phyloP scores from a whole-genome alignment of 805 yeast species.

The Saccharomycopsis sp. region DNA sequence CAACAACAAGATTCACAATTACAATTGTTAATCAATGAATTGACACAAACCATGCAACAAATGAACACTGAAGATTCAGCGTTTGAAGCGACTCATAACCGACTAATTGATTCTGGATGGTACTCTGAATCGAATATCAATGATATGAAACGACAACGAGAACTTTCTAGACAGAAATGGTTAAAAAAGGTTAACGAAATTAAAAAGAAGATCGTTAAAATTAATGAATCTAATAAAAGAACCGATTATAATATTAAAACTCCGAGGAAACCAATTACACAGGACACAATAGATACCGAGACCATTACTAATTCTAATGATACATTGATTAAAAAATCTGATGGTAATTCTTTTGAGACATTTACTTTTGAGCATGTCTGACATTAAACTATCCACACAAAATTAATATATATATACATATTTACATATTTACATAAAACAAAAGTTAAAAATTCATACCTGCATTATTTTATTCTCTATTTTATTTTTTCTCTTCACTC shows the following conservation, averaged over 20 bases:
- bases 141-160: slow-evolving; percentile 14
- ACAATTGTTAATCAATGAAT: slow-evolving; percentile 1
- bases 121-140: slow-evolving; percentile 18
- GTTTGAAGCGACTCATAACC: slow-evolving; percentile 11
- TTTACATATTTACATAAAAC: too few relatives aligned
- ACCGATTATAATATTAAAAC: slow-evolving; percentile 13
- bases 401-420: too few relatives aligned
- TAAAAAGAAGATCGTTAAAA: slow-evolving; percentile 9
- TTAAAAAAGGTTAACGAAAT: slow-evolving; percentile 6
- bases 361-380: background rate
- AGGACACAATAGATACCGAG: background rate
- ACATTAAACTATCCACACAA: background rate
- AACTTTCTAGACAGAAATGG: slow-evolving; percentile 10
- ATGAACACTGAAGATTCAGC: slow-evolving; percentile 19
- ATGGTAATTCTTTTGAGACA: slow-evolving; percentile 1
- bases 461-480: background rate
- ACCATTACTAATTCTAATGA: background rate
- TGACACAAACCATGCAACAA: slow-evolving; percentile 9
- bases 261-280: slow-evolving; percentile 24
- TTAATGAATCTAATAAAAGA: background rate
- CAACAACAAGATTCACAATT: background rate
- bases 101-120: slow-evolving; percentile 21
- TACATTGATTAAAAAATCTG: background rate
- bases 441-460: background rate
- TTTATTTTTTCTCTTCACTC: background rate